Evolutionary conservation across 2,329 filamentous ascomycete genomes (phyloP).

Genomic region (Claviceps pusilla): DNA sequence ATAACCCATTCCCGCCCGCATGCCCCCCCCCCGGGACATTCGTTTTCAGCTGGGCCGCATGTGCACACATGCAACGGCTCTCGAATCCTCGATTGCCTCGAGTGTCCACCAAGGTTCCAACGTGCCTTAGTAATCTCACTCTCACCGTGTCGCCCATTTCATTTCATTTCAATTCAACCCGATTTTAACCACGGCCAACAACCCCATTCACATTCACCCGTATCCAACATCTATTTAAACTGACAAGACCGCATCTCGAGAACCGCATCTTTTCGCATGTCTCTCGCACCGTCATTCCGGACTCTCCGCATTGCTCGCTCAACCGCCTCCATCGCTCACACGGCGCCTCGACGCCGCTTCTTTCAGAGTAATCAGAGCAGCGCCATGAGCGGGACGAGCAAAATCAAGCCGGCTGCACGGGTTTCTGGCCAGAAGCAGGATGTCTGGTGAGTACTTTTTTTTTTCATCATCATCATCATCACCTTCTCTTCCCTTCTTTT

Average conservation of each 20-base stretch:
- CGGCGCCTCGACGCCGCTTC: background rate
- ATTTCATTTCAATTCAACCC: too few relatives aligned
- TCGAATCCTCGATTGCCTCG: too few relatives aligned
- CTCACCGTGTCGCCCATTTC: too few relatives aligned
- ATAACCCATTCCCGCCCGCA: too few relatives aligned
- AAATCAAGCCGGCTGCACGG: slow-evolving; percentile 34
- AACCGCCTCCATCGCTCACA: background rate
- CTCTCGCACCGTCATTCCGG: background rate
- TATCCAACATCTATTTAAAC: background rate
- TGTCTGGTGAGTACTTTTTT: slow-evolving; percentile 29
- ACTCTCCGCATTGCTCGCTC: background rate
- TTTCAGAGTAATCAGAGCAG: slow-evolving; percentile 14
- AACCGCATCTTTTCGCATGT: background rate
- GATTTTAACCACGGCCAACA: too few relatives aligned
- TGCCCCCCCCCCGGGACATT: too few relatives aligned
- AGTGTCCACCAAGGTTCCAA: too few relatives aligned
- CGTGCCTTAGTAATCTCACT: too few relatives aligned
- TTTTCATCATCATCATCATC: too few relatives aligned
- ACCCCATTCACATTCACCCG: background rate
- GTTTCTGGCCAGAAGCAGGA: slow-evolving; percentile 35
- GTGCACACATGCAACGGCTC: too few relatives aligned
- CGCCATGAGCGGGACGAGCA: slow-evolving; percentile 28
- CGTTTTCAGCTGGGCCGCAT: too few relatives aligned
- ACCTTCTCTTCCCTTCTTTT: background rate
- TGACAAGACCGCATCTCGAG: background rate